These are phyloP conservation scores for Oryza glaberrima DNA, from an alignment of 176 grass and related monocot genomes.

Conservation along the genomic window DNA sequence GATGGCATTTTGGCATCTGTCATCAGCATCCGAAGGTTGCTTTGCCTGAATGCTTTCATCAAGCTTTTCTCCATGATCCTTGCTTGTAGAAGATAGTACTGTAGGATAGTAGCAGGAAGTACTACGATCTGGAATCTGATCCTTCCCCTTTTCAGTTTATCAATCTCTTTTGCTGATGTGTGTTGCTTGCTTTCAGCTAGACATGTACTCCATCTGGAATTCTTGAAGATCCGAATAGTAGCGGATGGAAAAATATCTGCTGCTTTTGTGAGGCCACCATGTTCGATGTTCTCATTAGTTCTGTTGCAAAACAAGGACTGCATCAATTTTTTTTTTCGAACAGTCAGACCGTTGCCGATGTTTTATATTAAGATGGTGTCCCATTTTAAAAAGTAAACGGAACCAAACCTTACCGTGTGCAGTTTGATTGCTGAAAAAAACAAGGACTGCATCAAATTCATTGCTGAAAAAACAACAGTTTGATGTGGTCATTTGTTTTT, in stretches of 20 bases:
- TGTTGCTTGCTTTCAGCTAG: conserved; percentile 8
- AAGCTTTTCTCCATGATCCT: background rate
- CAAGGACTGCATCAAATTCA: background rate
- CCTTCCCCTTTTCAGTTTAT: background rate
- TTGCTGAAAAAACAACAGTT: background rate
- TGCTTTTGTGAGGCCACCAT: background rate
- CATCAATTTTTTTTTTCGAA: no score
- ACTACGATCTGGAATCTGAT: background rate
- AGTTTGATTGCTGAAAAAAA: no score
- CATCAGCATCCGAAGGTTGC: background rate
- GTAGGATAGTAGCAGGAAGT: background rate
- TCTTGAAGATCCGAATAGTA: background rate
- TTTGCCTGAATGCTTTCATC: background rate
- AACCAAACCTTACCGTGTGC: no score
- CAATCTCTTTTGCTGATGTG: background rate
- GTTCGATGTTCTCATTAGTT: background rate
- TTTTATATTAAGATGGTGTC: no score
- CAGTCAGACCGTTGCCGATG: no score
- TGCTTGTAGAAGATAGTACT: conserved; percentile 19
- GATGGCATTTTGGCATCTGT: background rate
- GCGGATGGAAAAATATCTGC: background rate
- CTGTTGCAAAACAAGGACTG: background rate
- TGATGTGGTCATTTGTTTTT: background rate
- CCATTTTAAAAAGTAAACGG: no score
- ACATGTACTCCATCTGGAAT: background rate